These are phyloP conservation scores for Phenoliferia sp. DNA, from an alignment of 1,284 basidiomycete genomes.

Conservation along the genomic window DNA sequence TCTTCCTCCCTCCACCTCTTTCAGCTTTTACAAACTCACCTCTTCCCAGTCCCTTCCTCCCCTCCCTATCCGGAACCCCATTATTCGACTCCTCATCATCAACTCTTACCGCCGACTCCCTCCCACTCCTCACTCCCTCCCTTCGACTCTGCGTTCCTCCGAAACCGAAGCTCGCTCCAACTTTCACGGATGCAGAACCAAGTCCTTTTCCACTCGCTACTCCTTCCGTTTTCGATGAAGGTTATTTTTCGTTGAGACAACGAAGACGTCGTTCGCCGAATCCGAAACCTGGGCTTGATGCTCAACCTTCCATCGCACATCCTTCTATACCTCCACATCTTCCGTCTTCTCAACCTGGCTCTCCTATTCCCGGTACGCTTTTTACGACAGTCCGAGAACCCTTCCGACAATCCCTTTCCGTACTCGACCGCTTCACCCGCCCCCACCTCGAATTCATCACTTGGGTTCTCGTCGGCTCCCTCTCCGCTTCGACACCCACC, in stretches of 20 bases:
- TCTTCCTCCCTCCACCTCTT: constrained; percentile 3
- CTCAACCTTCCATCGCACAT: neutral
- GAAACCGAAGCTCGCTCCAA: neutral
- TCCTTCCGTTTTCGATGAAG: constrained; percentile 5
- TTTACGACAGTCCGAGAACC: neutral
- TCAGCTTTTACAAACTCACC: neutral
- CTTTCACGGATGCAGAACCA: neutral
- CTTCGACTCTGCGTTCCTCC: neutral
- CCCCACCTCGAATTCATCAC: constrained; percentile 3
- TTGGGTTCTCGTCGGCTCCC: constrained; percentile 19
- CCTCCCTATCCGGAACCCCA: neutral
- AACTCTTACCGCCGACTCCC: neutral
- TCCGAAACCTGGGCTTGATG: neutral
- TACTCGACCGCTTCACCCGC: neutral
- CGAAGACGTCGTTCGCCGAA: neutral
- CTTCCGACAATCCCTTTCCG: neutral
- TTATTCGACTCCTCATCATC: neutral
- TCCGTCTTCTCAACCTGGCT: neutral
- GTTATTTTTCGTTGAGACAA: constrained; percentile 6
- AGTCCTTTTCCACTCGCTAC: neutral
- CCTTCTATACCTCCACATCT: neutral
- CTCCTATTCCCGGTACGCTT: neutral
- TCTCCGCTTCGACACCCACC: neutral
- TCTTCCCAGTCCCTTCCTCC: constrained; percentile 2
- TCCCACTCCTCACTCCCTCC: neutral